A percentile compares a stretch with the other conserved stretches of the same genome.
Evolutionary conservation across 331 rosid genomes (phyloP).

Genomic region (Malus hybrid): DNA sequence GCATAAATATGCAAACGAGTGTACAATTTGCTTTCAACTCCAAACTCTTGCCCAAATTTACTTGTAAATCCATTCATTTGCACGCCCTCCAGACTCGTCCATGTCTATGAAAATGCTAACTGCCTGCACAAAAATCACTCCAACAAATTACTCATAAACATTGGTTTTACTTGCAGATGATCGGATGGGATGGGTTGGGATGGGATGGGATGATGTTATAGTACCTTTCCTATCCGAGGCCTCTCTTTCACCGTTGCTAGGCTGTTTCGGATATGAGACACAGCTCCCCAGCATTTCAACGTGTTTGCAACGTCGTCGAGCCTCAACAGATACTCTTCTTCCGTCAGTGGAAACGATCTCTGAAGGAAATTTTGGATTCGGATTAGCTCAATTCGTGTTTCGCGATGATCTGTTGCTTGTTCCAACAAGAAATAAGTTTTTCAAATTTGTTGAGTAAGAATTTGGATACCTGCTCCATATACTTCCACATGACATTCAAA

Average conservation of each 20-base stretch:
- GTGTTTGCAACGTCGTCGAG: conserved; percentile 87
- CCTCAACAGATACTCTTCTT: conserved; percentile 93
- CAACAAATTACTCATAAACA: background rate
- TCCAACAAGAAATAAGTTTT: background rate
- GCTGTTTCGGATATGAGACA: conserved; percentile 88
- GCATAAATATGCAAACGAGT: too few species aligned
- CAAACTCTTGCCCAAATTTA: conserved; percentile 14
- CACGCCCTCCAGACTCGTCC: conserved; percentile 88
- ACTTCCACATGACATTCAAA: conserved; percentile 98
- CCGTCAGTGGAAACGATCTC: conserved; percentile 97
- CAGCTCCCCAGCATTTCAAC: conserved; percentile 98
- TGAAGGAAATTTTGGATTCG: background rate
- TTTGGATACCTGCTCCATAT: conserved; percentile 80
- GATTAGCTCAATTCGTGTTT: background rate
- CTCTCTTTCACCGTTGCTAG: conserved; percentile 69
- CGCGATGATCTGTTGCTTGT: background rate
- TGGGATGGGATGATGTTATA: background rate
- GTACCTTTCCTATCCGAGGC: conserved; percentile 96
- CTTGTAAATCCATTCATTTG: conserved; percentile 93
- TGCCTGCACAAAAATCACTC: conserved; percentile 41
- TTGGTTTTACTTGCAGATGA: background rate
- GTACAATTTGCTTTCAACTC: background rate
- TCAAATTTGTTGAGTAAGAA: background rate
- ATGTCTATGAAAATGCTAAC: conserved; percentile 95
- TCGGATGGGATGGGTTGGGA: background rate